These are phyloP conservation scores for Rhizoctonia solani DNA, from an alignment of 1,284 basidiomycete genomes.

Conservation along the genomic window DNA sequence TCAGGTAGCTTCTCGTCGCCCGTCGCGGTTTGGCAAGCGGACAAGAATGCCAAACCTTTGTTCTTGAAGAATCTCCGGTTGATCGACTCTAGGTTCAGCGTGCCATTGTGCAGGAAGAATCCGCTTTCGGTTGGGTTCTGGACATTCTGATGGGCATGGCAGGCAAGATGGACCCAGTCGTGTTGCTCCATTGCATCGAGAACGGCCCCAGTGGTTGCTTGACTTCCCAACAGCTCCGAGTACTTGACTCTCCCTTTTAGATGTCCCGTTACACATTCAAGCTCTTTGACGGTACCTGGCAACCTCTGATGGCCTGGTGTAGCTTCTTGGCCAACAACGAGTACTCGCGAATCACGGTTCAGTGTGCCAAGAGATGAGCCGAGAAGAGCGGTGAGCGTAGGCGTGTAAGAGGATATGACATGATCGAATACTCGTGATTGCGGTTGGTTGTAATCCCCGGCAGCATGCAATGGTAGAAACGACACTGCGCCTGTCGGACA, in stretches of 20 bases:
- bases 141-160: neutral
- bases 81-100: neutral
- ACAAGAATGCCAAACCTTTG: conserved; percentile 24
- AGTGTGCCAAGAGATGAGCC: neutral
- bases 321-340: neutral
- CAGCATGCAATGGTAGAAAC: no score
- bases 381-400: no score
- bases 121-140: neutral
- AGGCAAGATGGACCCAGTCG: conserved; percentile 8
- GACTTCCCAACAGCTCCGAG: neutral
- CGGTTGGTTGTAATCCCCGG: no score
- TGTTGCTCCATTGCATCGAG: conserved; percentile 3
- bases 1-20: no score
- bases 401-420: no score
- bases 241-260: neutral
- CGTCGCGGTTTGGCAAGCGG: conserved; percentile 32
- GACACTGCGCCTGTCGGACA: conserved; percentile 38
- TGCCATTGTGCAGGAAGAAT: conserved; percentile 9
- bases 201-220: neutral
- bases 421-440: no score
- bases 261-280: neutral
- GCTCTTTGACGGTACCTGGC: neutral
- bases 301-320: neutral
- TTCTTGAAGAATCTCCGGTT: neutral
- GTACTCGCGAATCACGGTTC: neutral